A percentile compares a stretch with the other conserved stretches of the same genome.
These are phyloP conservation scores for Aspergillus olivimuriae DNA, from an alignment of 495 filamentous ascomycete genomes.

Conservation along the genomic window DNA sequence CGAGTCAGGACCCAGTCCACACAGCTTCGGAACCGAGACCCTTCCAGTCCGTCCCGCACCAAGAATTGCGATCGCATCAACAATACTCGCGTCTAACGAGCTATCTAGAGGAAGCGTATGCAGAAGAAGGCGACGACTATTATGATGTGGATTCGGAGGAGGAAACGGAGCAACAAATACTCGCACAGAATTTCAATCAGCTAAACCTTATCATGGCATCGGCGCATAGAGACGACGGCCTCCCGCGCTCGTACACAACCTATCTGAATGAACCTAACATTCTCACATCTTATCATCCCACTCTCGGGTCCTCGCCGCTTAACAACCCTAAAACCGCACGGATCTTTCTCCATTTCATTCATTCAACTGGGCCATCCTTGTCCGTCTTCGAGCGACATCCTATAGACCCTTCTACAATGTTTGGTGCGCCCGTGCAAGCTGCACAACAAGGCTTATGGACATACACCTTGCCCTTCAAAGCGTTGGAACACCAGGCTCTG, in stretches of 20 bases:
- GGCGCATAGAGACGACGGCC: constrained; percentile 44
- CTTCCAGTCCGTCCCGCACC: neutral
- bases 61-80: constrained; percentile 9
- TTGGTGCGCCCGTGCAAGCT: constrained; percentile 57
- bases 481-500: constrained; percentile 75
- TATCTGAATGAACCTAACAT: constrained; percentile 63
- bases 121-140: constrained; percentile 51
- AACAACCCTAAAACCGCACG: constrained; percentile 77
- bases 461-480: constrained; percentile 78
- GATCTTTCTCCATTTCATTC: constrained; percentile 89
- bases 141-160: constrained; percentile 65
- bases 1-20: neutral
- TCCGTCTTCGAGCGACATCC: constrained; percentile 85
- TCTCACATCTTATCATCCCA: constrained; percentile 72
- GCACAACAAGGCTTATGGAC: constrained; percentile 79
- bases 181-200: constrained; percentile 49
- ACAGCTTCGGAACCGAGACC: neutral
- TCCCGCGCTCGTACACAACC: constrained; percentile 54
- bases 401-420: constrained; percentile 66
- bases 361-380: constrained; percentile 78
- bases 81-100: neutral
- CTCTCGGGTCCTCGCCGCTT: constrained; percentile 69
- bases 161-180: constrained; percentile 50
- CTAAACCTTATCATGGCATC: constrained; percentile 40
- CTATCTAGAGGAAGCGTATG: constrained; percentile 22